phyloP scores from a whole-genome alignment of 352 stramenopile species.

The Phytophthora cajani region DNA sequence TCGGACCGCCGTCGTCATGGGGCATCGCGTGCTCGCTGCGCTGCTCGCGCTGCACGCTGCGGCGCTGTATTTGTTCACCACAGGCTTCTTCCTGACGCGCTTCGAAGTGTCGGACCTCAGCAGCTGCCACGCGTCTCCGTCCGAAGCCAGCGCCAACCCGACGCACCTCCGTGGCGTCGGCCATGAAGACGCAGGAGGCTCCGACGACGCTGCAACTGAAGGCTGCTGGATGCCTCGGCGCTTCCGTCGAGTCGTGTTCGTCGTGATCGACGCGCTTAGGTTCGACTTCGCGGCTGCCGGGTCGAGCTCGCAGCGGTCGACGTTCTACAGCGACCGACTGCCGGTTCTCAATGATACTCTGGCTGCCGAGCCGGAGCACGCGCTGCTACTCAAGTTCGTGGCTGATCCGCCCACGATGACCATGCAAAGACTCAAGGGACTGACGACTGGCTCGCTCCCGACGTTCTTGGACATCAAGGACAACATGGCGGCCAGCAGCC shows the following conservation, averaged over 20 bases:
- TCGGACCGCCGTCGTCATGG: constrained; percentile 23
- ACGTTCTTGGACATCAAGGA: constrained; percentile 98
- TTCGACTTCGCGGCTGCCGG: constrained; percentile 93
- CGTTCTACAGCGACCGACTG: constrained; percentile 88
- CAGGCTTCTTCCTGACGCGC: constrained; percentile 90
- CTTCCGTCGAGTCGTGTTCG: constrained; percentile 90
- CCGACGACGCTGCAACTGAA: constrained; percentile 3
- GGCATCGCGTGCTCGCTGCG: constrained; percentile 34
- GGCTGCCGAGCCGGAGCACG: constrained; percentile 51
- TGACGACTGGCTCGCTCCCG: constrained; percentile 97
- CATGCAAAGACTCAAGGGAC: constrained; percentile 97
- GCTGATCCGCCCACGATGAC: constrained; percentile 98
- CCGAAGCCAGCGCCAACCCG: constrained; percentile 1
- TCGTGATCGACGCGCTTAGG: constrained; percentile 97
- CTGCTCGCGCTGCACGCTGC: constrained; percentile 54
- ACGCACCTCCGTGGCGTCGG: constrained; percentile 14
- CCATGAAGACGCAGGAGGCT: constrained; percentile 9
- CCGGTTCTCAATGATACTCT: constrained; percentile 80
- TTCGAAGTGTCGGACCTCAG: constrained; percentile 84
- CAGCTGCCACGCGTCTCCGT: constrained; percentile 49
- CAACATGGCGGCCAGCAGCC: constrained; percentile 90
- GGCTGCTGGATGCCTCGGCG: constrained; percentile 78
- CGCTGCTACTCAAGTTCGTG: constrained; percentile 94
- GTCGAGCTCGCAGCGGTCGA: constrained; percentile 19
- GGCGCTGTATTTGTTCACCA: constrained; percentile 84